Percentiles rank a stretch among this genome's conserved stretches.
Conservation (phyloP, 1,284 basidiomycete genomes). For the Austroboletus rostrupii region DNA sequence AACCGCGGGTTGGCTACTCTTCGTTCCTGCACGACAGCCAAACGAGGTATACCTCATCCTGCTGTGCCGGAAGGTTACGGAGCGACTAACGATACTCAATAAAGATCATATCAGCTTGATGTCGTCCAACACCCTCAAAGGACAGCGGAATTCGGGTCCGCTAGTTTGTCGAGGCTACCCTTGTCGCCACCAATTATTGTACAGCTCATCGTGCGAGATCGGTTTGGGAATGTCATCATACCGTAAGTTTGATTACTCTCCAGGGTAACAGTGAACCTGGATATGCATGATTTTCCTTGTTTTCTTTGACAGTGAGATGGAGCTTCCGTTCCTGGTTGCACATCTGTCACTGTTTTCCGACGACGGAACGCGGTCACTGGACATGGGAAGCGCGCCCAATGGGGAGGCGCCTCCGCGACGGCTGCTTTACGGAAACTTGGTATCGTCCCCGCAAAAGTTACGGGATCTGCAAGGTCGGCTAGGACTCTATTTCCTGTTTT, state of each 20-base stretch:
- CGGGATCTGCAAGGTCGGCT: constrained; percentile 73
- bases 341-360: constrained; percentile 69
- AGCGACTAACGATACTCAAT: constrained; percentile 21
- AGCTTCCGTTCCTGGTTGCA: constrained; percentile 79
- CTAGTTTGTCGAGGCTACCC: constrained; percentile 74
- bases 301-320: constrained; percentile 54
- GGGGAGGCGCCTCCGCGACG: constrained; percentile 47
- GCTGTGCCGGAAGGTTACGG: constrained; percentile 5
- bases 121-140: constrained; percentile 77
- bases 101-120: constrained; percentile 69
- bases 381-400: constrained; percentile 49
- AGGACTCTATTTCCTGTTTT: constrained; percentile 84
- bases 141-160: constrained; percentile 75
- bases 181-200: constrained; percentile 78
- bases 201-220: constrained; percentile 70
- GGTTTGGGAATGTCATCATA: constrained; percentile 58
- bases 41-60: constrained; percentile 40
- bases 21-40: constrained; percentile 51
- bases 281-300: constrained; percentile 18
- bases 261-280: constrained; percentile 23
- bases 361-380: constrained; percentile 54
- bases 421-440: constrained; percentile 79
- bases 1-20: constrained; percentile 50
- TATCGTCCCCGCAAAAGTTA: constrained; percentile 74
- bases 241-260: constrained; percentile 51